Evolutionary conservation across 495 filamentous ascomycete species (phyloP), one percentile per base, ranked within the genome.

Genomic region (Penicillium cinerascens): DNA sequence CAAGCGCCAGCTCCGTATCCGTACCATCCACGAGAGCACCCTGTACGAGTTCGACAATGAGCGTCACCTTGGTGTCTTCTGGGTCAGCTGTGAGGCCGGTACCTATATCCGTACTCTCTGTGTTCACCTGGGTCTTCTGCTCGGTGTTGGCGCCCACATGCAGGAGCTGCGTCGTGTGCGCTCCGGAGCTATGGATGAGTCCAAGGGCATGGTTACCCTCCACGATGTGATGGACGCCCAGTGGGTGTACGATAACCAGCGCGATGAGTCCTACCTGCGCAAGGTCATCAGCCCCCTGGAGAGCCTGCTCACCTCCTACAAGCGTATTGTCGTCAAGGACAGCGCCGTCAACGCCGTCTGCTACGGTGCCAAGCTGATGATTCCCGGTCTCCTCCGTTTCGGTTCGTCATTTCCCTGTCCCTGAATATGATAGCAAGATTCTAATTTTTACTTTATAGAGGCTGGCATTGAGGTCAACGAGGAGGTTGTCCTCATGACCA

Each of bases 61-160:
- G 50, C 84, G 93, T 54, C 89, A 97, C 65, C 82, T 98, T n/a
- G 95, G 87, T 70, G 91, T 97, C 27, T 98, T 98, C 82, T 97
- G 93, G 93, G 95, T 97, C 52, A 92, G 88, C 71, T 98, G 93
- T 70, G 93, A 98, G 73, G 93, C 93, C 54, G 93, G 93, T 64
- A 97, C 93, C 27, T 98, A 98, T 66, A 97, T 98, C 67, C 87
- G 93, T 73, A 97, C 95, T 11, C 83, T 98, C 18, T 98, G 93
- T 75, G 93, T 97, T 35, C 93, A 98, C 75, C 73, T 98, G 56
- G 93, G 93, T 52, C 78, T 97, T 51, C 70, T 98, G 47, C 80
- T 97, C 38, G 93, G 93, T 62, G 91, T 96, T 39, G 93, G 95
- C 56, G 93, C 88, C 10, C 93, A 98, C 72, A 98, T 98, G 93